Evolutionary conservation across 805 yeast genomes (phyloP).

Genomic region (Yarrowia sp.): DNA sequence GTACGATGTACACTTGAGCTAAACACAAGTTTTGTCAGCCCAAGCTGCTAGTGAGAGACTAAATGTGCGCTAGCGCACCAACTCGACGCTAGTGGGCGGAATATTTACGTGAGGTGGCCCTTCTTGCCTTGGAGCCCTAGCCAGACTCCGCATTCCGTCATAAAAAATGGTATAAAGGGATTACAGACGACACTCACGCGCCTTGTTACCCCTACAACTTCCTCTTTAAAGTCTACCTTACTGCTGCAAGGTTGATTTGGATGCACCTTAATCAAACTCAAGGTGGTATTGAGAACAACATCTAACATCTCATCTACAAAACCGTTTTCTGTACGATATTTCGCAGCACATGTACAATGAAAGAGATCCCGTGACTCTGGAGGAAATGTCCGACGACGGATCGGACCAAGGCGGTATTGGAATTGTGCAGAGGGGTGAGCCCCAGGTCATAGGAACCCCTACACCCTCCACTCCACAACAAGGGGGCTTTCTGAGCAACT

Average conservation of each 20-base stretch:
- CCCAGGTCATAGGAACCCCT: not conserved
- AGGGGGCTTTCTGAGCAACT: constrained; percentile 4
- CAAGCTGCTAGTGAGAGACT: no score
- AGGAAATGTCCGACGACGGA: constrained; percentile 17
- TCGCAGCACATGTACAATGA: constrained; percentile 17
- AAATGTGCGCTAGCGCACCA: not conserved
- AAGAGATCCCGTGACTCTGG: constrained; percentile 25
- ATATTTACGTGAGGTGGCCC: not conserved
- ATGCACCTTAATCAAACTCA: constrained; percentile 1
- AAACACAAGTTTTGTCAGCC: no score
- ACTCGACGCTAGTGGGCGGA: not conserved
- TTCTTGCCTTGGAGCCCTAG: not conserved
- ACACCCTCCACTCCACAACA: constrained; percentile 15
- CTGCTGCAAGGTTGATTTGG: not conserved
- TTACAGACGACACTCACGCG: no score
- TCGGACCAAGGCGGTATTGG: not conserved
- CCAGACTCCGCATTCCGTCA: not conserved
- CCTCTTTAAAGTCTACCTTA: not conserved
- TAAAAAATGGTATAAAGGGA: not conserved
- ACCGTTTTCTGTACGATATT: not conserved
- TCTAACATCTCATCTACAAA: not conserved
- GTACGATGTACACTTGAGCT: no score
- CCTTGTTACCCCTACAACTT: not conserved
- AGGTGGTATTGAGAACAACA: not conserved
- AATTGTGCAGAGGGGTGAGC: not conserved